Percentiles rank a stretch among this genome's conserved stretches.
Conservation (phyloP, 495 filamentous ascomycete genomes). For the Bacidia rubella region DNA sequence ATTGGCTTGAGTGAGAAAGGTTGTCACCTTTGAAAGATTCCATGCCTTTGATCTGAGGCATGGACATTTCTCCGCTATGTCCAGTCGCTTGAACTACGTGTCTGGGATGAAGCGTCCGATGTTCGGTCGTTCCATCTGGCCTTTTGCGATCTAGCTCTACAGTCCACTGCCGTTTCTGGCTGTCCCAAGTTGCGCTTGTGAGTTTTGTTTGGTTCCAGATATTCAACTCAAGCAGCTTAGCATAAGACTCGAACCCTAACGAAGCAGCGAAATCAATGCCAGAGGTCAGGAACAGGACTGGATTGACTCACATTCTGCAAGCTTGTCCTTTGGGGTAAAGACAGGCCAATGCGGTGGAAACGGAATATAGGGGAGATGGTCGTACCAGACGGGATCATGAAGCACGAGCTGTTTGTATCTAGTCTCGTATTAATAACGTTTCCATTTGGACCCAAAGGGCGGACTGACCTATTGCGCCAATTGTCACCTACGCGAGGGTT, state of each 20-base stretch:
- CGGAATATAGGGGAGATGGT: slow-evolving; percentile 57
- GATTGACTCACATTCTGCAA: no score
- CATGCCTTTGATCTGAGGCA: slow-evolving; percentile 50
- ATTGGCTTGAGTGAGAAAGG: slow-evolving; percentile 60
- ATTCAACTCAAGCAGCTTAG: slow-evolving; percentile 59
- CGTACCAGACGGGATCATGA: slow-evolving; percentile 67
- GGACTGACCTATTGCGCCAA: slow-evolving; percentile 55
- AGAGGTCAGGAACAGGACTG: no score
- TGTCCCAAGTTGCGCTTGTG: slow-evolving; percentile 38
- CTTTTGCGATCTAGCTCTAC: slow-evolving; percentile 39
- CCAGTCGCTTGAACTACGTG: slow-evolving; percentile 64
- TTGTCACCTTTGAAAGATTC: slow-evolving; percentile 44
- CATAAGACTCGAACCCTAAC: slow-evolving; percentile 67
- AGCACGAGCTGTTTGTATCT: slow-evolving; percentile 45
- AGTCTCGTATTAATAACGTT: not conserved
- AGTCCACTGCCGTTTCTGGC: slow-evolving; percentile 43
- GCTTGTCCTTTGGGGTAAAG: slow-evolving; percentile 70
- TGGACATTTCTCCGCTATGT: slow-evolving; percentile 54
- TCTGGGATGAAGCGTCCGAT: slow-evolving; percentile 46
- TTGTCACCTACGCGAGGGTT: slow-evolving; percentile 58
- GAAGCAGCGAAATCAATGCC: no score
- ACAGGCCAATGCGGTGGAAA: slow-evolving; percentile 17
- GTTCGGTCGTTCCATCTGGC: slow-evolving; percentile 35
- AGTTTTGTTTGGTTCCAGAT: slow-evolving; percentile 53
- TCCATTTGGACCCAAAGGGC: slow-evolving; percentile 13